A percentile compares a stretch with the other conserved stretches of the same genome.
Evolutionary conservation across 371 early-diverging fungal species (phyloP).

Genomic region (Mucor mucedo): DNA sequence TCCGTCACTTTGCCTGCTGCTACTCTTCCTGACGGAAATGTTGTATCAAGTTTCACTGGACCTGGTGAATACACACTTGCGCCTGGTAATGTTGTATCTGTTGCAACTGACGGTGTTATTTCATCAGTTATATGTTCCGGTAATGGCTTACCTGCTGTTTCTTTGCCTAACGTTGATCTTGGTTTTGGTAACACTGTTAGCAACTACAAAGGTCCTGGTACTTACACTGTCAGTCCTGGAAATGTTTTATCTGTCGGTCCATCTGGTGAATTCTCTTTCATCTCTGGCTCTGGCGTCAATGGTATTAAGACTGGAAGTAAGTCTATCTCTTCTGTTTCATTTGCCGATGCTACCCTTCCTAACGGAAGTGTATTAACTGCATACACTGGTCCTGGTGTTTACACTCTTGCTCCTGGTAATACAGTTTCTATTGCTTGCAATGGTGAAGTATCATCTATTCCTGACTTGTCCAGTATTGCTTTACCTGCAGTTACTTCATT

Average conservation of each 20-base stretch:
- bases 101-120: not conserved
- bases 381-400: slow-evolving; percentile 14
- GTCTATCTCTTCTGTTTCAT: not conserved
- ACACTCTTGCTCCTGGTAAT: slow-evolving; percentile 9
- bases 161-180: not conserved
- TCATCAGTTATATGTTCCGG: not conserved
- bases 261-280: not conserved
- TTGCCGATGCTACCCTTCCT: not conserved
- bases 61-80: not conserved
- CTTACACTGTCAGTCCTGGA: not conserved
- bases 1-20: too few species aligned
- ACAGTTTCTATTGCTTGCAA: not conserved
- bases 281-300: slow-evolving; percentile 3
- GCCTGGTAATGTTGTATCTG: slow-evolving; percentile 12
- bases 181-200: not conserved
- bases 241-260: not conserved
- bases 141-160: not conserved
- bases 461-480: not conserved
- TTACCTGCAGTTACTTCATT: too few species aligned
- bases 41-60: too few species aligned
- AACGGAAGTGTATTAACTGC: not conserved
- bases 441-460: not conserved
- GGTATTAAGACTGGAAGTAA: not conserved
- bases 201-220: slow-evolving; percentile 1
- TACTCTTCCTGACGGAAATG: too few species aligned